Conservation (phyloP, 768 basidiomycete genomes). For the Tricholoma furcatifolium region DNA sequence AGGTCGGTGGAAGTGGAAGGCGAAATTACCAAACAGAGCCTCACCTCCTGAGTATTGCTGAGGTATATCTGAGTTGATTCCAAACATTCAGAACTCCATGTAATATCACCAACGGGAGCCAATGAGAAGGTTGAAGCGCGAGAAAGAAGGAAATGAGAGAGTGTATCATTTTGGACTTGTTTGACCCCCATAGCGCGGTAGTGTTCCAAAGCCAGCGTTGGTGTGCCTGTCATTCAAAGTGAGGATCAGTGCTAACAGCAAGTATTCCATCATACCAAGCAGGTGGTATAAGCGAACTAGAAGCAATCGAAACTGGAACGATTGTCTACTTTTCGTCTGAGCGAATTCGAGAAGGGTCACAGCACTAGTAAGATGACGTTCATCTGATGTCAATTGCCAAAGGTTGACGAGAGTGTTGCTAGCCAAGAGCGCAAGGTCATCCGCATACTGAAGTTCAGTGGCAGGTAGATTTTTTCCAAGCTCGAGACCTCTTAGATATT, state of each 20-base stretch:
- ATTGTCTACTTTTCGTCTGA: slow-evolving; percentile 68
- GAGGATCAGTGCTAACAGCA: not conserved
- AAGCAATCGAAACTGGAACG: slow-evolving; percentile 74
- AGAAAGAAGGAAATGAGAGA: slow-evolving; percentile 80
- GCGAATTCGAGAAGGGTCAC: slow-evolving; percentile 70
- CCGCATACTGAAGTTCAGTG: slow-evolving; percentile 85
- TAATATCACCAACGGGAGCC: slow-evolving; percentile 73
- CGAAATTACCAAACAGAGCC: slow-evolving; percentile 8
- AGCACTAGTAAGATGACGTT: slow-evolving; percentile 63
- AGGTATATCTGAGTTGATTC: slow-evolving; percentile 82
- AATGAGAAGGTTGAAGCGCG: slow-evolving; percentile 79
- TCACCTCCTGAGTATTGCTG: slow-evolving; percentile 76
- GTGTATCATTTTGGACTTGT: slow-evolving; percentile 85
- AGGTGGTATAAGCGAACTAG: slow-evolving; percentile 82
- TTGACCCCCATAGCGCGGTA: slow-evolving; percentile 78
- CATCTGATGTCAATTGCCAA: slow-evolving; percentile 57
- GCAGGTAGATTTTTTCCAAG: slow-evolving; percentile 64
- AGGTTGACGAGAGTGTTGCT: slow-evolving; percentile 64
- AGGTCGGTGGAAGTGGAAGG: slow-evolving; percentile 1
- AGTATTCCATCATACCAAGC: slow-evolving; percentile 49
- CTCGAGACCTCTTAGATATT: slow-evolving; percentile 66
- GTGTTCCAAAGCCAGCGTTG: slow-evolving; percentile 72
- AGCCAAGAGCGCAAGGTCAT: slow-evolving; percentile 79
- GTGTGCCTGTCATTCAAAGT: slow-evolving; percentile 50
- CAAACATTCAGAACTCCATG: slow-evolving; percentile 71